Percentiles rank a stretch among this genome's conserved stretches.
Conservation (phyloP, 495 filamentous ascomycete genomes). For the Glonium stellatum region DNA sequence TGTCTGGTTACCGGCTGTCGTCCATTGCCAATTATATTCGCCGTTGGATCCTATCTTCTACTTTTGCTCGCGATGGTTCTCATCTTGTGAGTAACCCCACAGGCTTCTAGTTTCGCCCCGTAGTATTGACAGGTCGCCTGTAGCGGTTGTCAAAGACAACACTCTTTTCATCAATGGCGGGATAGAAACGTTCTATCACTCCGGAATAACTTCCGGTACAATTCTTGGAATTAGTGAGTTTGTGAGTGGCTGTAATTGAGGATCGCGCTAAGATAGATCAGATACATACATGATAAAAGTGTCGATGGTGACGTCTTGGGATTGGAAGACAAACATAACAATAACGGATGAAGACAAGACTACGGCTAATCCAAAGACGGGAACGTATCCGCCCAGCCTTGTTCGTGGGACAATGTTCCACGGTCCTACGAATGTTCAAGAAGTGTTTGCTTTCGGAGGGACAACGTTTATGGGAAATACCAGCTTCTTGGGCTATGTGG, state of each 20-base stretch:
- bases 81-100: background rate
- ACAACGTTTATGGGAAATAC: conserved; percentile 33
- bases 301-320: conserved; percentile 36
- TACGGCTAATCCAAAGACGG: background rate
- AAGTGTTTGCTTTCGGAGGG: conserved; percentile 38
- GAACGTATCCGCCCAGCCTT: conserved; percentile 25
- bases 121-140: background rate
- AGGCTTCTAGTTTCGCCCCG: background rate
- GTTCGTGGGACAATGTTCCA: conserved; percentile 34
- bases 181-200: conserved; percentile 6
- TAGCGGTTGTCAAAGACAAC: conserved; percentile 2
- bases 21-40: background rate
- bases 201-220: conserved; percentile 1
- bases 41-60: conserved; percentile 2
- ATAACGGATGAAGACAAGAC: conserved; percentile 29
- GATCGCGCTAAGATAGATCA: conserved; percentile 10
- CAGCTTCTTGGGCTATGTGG: conserved; percentile 32
- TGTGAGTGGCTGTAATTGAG: conserved; percentile 31
- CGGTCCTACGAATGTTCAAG: conserved; percentile 20
- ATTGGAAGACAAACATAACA: conserved; percentile 40
- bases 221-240: conserved; percentile 6
- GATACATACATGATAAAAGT: conserved; percentile 37
- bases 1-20: background rate
- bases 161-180: conserved; percentile 13
- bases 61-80: conserved; percentile 6